Base-by-base conservation (phyloP, 208 protist genomes). In the Leptomonas seymouri region DNA sequence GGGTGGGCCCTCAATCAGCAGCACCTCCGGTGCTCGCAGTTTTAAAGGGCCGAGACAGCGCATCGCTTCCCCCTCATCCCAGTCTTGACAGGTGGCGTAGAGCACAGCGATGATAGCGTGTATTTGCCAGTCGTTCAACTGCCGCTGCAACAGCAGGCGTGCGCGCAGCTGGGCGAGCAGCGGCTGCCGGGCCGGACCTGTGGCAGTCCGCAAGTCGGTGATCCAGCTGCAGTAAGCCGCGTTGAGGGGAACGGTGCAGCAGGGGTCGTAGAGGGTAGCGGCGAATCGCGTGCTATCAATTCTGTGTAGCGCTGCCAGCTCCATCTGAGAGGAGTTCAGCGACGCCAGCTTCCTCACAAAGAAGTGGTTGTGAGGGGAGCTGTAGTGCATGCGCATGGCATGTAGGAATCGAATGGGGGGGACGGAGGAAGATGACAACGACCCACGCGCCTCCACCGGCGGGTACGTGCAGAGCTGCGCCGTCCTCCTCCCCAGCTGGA, bases 1-100 rank as follows among this genome's bases (percentile, higher is more conserved):
- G 6, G 93, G 93, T 12, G 93, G 93, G 1, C 93, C 93, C 54
- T 96, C 89, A 67, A 97, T 87, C 56, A 97, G 48, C 25, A 91
- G 74, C 27, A 94, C 18, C 50, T 87, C 67, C 11, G 88, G 86
- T 42, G 78, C 42, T 9, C 59, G 64, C 15, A 71, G 49, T 11
- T 34, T 46, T 31, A 18, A 11, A 8, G 50, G 39, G n/a, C 9
- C 46, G 25, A 60, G 23, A 51, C 18, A 21, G 56, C 58, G 41
- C 53, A 30, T 44, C 16, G 63, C 68, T 15, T 49, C 53, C 16
- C 55, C 59, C 20, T 49, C 64, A 36, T 74, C 67, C 88, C 90
- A 96, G 21, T 42, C 50, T 3, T 76, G 81, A 12, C 62, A 51
- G 18, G 71, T 58, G 3, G 82, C 82, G 67, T 84, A 85, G 54